Conservation (phyloP, 352 stramenopile genomes). For the Pythium utonaiense region DNA sequence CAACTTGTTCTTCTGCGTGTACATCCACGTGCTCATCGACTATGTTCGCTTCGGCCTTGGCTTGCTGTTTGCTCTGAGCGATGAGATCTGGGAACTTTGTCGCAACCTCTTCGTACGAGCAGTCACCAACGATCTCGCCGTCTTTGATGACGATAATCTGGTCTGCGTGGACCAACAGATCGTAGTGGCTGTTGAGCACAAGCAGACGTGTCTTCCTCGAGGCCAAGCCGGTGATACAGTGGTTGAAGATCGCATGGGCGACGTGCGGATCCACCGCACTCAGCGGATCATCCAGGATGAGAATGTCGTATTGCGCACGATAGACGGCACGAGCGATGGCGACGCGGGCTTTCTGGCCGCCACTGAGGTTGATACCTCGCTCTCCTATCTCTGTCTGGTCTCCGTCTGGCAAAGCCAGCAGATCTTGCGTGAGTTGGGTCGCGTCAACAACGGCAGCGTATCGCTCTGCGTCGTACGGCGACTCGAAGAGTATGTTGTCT, state of each 20-base stretch:
- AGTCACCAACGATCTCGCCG: constrained; percentile 26
- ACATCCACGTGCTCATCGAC: constrained; percentile 17
- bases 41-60: constrained; percentile 10
- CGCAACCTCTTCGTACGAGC: constrained; percentile 22
- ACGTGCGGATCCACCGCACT: constrained; percentile 44
- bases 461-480: constrained; percentile 19
- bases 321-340: constrained; percentile 33
- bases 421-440: constrained; percentile 60
- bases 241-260: constrained; percentile 35
- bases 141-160: constrained; percentile 30
- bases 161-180: constrained; percentile 26
- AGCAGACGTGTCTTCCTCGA: constrained; percentile 66
- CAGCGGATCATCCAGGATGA: constrained; percentile 43
- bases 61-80: constrained; percentile 6
- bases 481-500: constrained; percentile 39
- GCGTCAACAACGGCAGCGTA: constrained; percentile 46
- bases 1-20: not conserved
- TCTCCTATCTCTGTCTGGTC: constrained; percentile 72
- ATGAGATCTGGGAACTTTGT: constrained; percentile 23
- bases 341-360: constrained; percentile 37
- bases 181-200: constrained; percentile 60
- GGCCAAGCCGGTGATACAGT: constrained; percentile 29
- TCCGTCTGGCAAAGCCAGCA: constrained; percentile 61
- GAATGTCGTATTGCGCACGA: constrained; percentile 30
- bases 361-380: constrained; percentile 39